Conservation (phyloP, 495 filamentous ascomycete species). For the Penicillium argentinense region DNA sequence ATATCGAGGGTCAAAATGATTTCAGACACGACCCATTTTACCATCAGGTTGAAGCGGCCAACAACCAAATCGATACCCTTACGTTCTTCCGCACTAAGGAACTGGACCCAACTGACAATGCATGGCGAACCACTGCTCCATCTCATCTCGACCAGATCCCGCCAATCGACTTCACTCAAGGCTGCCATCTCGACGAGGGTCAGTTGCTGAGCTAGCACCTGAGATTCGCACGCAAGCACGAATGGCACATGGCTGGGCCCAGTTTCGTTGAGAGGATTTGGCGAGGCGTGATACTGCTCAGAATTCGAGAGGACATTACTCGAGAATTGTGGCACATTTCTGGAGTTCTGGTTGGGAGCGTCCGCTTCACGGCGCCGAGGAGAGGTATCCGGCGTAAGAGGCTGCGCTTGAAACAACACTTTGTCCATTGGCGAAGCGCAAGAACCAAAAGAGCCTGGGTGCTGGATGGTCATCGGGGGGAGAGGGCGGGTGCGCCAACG, state of each 20-base stretch:
- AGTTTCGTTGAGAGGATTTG: constrained; percentile 7
- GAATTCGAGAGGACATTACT: constrained; percentile 40
- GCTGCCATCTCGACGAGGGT: constrained; percentile 96
- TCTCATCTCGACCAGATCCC: constrained; percentile 89
- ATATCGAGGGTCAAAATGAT: constrained; percentile 80
- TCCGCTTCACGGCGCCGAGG: constrained; percentile 31
- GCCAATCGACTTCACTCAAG: constrained; percentile 95
- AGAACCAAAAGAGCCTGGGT: constrained; percentile 51
- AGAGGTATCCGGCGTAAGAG: constrained; percentile 53
- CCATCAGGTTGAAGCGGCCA: constrained; percentile 94
- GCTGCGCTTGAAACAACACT: constrained; percentile 42
- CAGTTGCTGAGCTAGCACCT: constrained; percentile 87
- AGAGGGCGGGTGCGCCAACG: constrained; percentile 70
- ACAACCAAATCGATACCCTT: constrained; percentile 94
- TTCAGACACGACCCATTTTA: constrained; percentile 95
- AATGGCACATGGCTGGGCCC: constrained; percentile 76
- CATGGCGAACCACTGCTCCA: constrained; percentile 75
- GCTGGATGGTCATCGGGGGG: constrained; percentile 73
- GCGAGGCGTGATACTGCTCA: constrained; percentile 25
- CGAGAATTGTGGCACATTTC: constrained; percentile 36
- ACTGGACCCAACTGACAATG: constrained; percentile 83
- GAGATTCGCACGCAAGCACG: constrained; percentile 86
- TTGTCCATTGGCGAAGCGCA: constrained; percentile 39
- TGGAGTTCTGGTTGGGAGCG: constrained; percentile 14
- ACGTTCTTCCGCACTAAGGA: constrained; percentile 75